Percentiles rank a stretch among this genome's conserved stretches.
Conservation (phyloP, 345 rosid genomes). For the Balakata baccata region DNA sequence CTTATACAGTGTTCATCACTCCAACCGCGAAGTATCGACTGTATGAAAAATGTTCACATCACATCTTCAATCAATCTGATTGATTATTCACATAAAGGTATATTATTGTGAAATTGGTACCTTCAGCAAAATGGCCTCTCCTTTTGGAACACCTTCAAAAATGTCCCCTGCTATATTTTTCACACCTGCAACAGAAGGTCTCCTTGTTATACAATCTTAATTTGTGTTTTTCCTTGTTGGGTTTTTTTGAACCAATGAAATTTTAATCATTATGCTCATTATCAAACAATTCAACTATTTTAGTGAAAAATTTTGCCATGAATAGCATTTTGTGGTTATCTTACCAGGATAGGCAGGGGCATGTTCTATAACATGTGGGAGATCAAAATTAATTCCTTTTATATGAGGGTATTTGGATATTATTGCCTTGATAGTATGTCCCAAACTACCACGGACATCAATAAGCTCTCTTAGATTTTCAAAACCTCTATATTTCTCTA, state of each 20-base stretch:
- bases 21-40: slow-evolving; percentile 20
- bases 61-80: not conserved
- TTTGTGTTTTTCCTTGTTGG: too few relatives aligned
- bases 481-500: slow-evolving; percentile 6
- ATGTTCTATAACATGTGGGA: too few relatives aligned
- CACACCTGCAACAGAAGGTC: slow-evolving; percentile 21
- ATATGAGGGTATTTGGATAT: slow-evolving; percentile 11
- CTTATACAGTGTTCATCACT: slow-evolving; percentile 17
- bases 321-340: too few relatives aligned
- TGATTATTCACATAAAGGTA: too few relatives aligned
- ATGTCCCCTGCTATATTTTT: slow-evolving; percentile 17
- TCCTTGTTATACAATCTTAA: too few relatives aligned
- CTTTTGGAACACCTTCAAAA: slow-evolving; percentile 18
- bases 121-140: slow-evolving; percentile 18
- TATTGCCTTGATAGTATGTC: not conserved
- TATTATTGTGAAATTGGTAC: too few relatives aligned
- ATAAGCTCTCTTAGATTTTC: not conserved
- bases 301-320: too few relatives aligned
- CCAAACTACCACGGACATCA: slow-evolving; percentile 12
- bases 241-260: too few relatives aligned
- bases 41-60: not conserved
- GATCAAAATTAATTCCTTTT: slow-evolving; percentile 13
- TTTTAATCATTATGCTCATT: too few relatives aligned
- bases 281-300: too few relatives aligned
- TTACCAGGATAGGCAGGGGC: too few relatives aligned